Conservation (phyloP, 2,329 filamentous ascomycete genomes). For the Leptographium wingfieldii region DNA sequence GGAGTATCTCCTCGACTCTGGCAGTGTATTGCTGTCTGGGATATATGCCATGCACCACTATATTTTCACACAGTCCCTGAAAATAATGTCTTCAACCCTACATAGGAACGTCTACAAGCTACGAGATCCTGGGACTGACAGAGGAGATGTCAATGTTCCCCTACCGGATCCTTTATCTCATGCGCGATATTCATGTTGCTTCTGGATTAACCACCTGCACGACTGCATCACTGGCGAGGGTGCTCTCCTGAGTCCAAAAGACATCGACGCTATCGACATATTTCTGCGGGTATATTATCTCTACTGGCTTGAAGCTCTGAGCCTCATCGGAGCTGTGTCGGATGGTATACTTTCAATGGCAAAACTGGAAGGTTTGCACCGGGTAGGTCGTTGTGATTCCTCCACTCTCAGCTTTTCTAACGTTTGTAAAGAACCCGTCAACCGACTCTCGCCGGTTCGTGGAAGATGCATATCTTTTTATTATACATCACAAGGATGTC, state of each 20-base stretch:
- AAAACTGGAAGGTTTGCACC: neutral
- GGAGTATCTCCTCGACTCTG: neutral
- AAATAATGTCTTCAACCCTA: neutral
- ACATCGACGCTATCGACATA: neutral
- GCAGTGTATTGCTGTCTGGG: neutral
- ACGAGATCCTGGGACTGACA: neutral
- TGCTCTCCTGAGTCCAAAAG: neutral
- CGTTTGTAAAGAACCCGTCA: neutral
- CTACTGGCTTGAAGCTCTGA: neutral
- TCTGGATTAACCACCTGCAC: neutral
- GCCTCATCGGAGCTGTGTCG: neutral
- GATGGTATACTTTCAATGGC: neutral
- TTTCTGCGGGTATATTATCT: neutral
- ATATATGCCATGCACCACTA: neutral
- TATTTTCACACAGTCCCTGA: neutral
- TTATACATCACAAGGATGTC: neutral
- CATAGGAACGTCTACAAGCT: neutral
- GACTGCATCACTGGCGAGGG: neutral
- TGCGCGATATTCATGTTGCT: neutral
- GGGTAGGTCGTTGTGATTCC: neutral
- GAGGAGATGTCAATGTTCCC: neutral
- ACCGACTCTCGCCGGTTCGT: neutral
- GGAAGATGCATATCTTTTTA: neutral
- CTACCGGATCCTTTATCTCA: neutral
- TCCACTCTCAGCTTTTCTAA: neutral